Evolutionary conservation across 1,284 basidiomycete genomes (phyloP), one percentile per base, ranked within the genome.

Genomic region (Inonotus hispidus): DNA sequence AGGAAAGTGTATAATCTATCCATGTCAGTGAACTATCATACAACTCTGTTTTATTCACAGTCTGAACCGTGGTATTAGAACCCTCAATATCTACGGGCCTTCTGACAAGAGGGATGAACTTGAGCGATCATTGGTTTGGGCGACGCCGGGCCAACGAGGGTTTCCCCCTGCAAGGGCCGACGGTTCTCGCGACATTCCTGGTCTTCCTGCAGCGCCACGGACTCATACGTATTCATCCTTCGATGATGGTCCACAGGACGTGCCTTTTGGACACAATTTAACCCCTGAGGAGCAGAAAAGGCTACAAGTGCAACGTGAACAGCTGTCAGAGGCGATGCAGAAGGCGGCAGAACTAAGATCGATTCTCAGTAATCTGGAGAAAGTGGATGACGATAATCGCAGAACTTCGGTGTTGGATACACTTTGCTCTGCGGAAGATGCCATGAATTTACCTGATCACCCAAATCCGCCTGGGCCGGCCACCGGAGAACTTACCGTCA

Each of bases 311-410:
- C 63, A 64, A 46, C 56, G 65, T 3, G 66, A 68, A 6, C 68
- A 66, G 65, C 81, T 81, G 66, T 76, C 81, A 59, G 83, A 85
- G 63, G 80, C 78, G 10, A 63, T 72, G 21, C 75, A 69, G 53
- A 82, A 82, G 66, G 89, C 90, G 0, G 73, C 76, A 2, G 88
- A 91, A 67, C 80, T 93, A 27, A 78, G 72, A 47, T 74, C 82
- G 59, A 84, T 90, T 72, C 71, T 93, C 19, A 79, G 76, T 55
- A 82, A 74, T 16, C 75, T 93, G 8, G 88, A 90, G 70, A 90
- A 86, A 69, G 87, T 93, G 2, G 82, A 89, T 65, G 87, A 91
- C 64, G 89, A 92, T 68, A 79, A 78, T n/a, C 79, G 88, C 37
- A 80, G 89, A n/a, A 74, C 75, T 58, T 86, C 85, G 3, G 71